Conservation (phyloP, 345 rosid species). For the thale cress (Arabidopsis thaliana) region TAIR10.1 NC_003070.9:22761501-22762000, state of each 20-base stretch:
- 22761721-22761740: not conserved
- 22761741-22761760: conserved; percentile 9
- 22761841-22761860: conserved; percentile 17
- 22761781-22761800: conserved; percentile 6
- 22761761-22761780: not conserved
- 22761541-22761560: not conserved
- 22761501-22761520: not conserved
- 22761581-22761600: not conserved
- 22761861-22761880: conserved; percentile 31
- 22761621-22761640: not conserved
- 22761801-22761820: conserved; percentile 4
- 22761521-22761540: not conserved
- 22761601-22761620: not conserved
- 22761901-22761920: conserved; percentile 1
- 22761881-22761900: conserved; percentile 26
- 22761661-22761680: not conserved
- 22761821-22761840: conserved; percentile 33
- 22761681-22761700: not conserved
- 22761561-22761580: not conserved
- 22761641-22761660: not conserved
- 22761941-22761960: conserved; percentile 44
- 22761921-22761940: conserved; percentile 38
- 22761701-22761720: not conserved
- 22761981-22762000: conserved; percentile 49
- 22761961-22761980: conserved; percentile 38